Conservation (phyloP, 306 rosid species). For the Quercus dentata region DNA sequence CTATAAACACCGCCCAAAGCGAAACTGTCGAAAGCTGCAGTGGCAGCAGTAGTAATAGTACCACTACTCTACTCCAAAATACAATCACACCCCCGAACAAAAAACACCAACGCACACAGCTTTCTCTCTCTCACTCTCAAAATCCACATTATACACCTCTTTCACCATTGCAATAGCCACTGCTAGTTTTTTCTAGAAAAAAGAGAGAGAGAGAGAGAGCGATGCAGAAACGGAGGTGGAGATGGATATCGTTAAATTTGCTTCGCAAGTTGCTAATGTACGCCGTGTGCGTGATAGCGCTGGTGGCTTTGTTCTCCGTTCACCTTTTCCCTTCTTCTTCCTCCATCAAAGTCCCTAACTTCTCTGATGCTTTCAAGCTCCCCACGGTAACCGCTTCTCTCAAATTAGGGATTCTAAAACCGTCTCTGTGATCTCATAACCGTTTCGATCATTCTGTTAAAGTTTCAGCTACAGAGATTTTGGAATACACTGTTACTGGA, state of each 20-base stretch:
- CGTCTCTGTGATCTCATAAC: too few relatives aligned
- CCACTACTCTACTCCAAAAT: too few relatives aligned
- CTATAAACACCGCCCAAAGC: too few relatives aligned
- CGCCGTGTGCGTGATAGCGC: constrained; percentile 53
- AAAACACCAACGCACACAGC: background rate
- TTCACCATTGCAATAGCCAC: background rate
- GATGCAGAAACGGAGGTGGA: constrained; percentile 66
- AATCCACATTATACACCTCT: background rate
- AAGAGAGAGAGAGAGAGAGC: constrained; percentile 4
- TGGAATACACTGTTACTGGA: background rate
- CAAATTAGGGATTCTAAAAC: too few relatives aligned
- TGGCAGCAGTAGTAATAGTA: too few relatives aligned
- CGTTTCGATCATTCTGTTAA: too few relatives aligned
- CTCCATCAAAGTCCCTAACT: constrained; percentile 44
- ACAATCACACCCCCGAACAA: too few relatives aligned
- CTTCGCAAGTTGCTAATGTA: constrained; percentile 61
- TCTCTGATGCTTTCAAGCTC: constrained; percentile 58
- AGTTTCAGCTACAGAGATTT: too few relatives aligned
- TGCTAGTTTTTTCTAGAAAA: background rate
- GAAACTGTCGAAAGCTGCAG: too few relatives aligned
- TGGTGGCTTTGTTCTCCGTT: constrained; percentile 53
- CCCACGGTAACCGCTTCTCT: constrained; percentile 46
- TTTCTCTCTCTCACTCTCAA: background rate
- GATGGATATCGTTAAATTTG: constrained; percentile 35
- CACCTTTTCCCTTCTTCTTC: constrained; percentile 43